Conservation (phyloP, 2,329 filamentous ascomycete species). For the Ascochyta lentis region DNA sequence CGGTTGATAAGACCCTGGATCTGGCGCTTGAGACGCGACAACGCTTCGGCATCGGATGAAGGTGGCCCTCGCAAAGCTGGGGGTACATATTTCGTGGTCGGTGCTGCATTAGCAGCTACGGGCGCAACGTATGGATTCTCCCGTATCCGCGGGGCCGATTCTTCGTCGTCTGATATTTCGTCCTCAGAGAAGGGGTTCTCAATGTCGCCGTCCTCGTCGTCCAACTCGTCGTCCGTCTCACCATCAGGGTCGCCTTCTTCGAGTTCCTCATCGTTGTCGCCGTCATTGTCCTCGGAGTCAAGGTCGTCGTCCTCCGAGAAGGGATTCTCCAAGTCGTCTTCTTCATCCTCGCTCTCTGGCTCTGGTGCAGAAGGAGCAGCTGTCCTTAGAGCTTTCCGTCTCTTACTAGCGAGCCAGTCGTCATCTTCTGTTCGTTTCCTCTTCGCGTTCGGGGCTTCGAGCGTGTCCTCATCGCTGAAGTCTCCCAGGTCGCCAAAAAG, state of each 20-base stretch:
- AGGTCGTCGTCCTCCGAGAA: conserved; percentile 40
- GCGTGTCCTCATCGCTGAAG: conserved; percentile 56
- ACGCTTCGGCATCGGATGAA: conserved; percentile 69
- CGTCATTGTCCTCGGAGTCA: conserved; percentile 35
- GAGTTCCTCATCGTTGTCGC: conserved; percentile 27
- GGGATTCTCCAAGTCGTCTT: conserved; percentile 20
- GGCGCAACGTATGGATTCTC: conserved; percentile 94
- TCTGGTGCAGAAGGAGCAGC: conserved; percentile 22
- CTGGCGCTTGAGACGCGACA: conserved; percentile 75
- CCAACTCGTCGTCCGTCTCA: conserved; percentile 45
- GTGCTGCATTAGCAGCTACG: conserved; percentile 50
- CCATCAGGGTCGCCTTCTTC: conserved; percentile 11
- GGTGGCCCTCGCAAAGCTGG: conserved; percentile 76
- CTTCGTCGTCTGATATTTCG: conserved; percentile 32
- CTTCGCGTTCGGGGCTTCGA: conserved; percentile 56
- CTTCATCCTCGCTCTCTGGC: conserved; percentile 37
- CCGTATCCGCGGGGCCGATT: conserved; percentile 53
- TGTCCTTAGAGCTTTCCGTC: conserved; percentile 56
- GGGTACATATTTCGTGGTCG: conserved; percentile 79
- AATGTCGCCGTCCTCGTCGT: conserved; percentile 31
- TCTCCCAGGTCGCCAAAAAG: conserved; percentile 70
- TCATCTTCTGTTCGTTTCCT: conserved; percentile 65
- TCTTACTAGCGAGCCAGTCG: conserved; percentile 65
- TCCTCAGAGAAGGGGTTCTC: conserved; percentile 44
- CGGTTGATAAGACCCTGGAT: conserved; percentile 90